A percentile compares a stretch with the other conserved stretches of the same genome.
Conservation (phyloP, 495 filamentous ascomycete species). For the Penicillium subrubescens region DNA sequence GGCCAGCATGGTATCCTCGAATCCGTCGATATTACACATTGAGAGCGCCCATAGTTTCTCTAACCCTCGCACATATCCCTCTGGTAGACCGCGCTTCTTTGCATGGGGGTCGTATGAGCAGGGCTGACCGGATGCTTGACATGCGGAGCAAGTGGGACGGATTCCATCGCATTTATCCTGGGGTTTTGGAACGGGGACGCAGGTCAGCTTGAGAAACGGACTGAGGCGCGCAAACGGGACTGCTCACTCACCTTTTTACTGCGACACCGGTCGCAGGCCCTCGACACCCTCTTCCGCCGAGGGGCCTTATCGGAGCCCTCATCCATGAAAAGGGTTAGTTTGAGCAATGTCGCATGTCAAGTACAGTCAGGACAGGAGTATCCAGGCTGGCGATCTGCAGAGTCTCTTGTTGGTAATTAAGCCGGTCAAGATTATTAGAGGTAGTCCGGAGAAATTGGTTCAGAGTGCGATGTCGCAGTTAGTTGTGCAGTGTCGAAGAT, state of each 20-base stretch:
- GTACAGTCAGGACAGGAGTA: slow-evolving; percentile 5
- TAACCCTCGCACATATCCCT: slow-evolving; percentile 50
- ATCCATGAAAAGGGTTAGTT: slow-evolving; percentile 44
- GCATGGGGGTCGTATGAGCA: slow-evolving; percentile 71
- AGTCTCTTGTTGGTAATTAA: background rate
- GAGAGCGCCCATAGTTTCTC: slow-evolving; percentile 51
- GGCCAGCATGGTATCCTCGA: slow-evolving; percentile 50
- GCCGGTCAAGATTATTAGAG: background rate
- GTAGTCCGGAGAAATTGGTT: background rate
- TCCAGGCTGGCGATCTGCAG: background rate
- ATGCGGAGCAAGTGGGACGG: slow-evolving; percentile 66
- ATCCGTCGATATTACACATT: slow-evolving; percentile 51
- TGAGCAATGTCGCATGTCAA: slow-evolving; percentile 30
- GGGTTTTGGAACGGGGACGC: background rate
- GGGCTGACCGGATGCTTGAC: slow-evolving; percentile 57
- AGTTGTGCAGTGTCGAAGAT: background rate
- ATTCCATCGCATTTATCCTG: slow-evolving; percentile 69
- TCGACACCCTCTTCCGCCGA: slow-evolving; percentile 65
- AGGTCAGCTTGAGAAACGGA: slow-evolving; percentile 5
- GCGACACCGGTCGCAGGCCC: slow-evolving; percentile 72
- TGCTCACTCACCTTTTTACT: slow-evolving; percentile 51
- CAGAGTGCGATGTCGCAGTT: background rate
- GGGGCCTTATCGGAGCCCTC: slow-evolving; percentile 49
- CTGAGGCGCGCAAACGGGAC: background rate
- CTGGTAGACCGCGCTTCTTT: slow-evolving; percentile 65